phyloP scores from a whole-genome alignment of 2,329 filamentous ascomycete genomes.

The Botrytis squamosa region DNA sequence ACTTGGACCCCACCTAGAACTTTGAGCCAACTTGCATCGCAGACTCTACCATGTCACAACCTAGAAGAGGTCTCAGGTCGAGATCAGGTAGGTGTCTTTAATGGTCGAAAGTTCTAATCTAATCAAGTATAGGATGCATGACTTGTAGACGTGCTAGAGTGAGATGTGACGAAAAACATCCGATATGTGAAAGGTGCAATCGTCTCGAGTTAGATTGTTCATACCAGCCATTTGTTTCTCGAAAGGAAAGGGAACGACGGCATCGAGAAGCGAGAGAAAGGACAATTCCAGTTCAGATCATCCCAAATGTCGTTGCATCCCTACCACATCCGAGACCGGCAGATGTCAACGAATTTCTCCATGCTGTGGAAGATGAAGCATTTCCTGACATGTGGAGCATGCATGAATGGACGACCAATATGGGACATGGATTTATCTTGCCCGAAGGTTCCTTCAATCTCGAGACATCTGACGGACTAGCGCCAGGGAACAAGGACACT shows the following conservation, averaged over 20 bases:
- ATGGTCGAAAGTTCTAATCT: not conserved
- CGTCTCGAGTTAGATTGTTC: not conserved
- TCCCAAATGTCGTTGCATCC: not conserved
- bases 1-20: not conserved
- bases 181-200: conserved; percentile 10
- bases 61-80: not conserved
- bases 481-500: not conserved
- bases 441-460: not conserved
- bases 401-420: not conserved
- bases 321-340: not conserved
- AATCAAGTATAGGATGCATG: conserved; percentile 6
- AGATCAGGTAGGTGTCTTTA: not conserved
- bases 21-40: not conserved
- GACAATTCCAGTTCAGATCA: not conserved
- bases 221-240: not conserved
- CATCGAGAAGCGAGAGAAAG: conserved; percentile 4
- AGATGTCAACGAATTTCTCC: not conserved
- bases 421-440: not conserved
- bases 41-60: not conserved
- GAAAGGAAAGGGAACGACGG: not conserved
- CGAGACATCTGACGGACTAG: not conserved
- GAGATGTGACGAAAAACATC: conserved; percentile 12
- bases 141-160: conserved; percentile 17
- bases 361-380: not conserved
- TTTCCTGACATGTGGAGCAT: not conserved